Evolutionary conservation across 345 rosid genomes (phyloP).

Genomic region (Boechera divaricarpa): DNA sequence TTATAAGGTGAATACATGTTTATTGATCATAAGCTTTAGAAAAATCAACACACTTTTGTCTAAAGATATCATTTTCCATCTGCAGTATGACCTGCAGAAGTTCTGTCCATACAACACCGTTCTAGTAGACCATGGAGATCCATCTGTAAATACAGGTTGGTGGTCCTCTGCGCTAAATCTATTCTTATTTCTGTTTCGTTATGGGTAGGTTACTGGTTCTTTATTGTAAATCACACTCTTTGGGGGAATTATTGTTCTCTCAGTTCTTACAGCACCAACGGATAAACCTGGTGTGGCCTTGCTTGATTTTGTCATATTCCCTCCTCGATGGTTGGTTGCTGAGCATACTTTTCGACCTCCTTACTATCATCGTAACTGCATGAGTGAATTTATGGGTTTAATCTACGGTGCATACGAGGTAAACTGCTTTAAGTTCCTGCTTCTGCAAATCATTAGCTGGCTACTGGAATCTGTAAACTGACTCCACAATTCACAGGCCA

Average conservation of each 20-base stretch:
- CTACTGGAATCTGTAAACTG: slow-evolving; percentile 12
- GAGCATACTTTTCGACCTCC: slow-evolving; percentile 98
- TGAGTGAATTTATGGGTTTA: slow-evolving; percentile 99
- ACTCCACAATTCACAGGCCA: slow-evolving; percentile 63
- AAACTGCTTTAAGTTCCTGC: slow-evolving; percentile 4
- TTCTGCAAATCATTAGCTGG: neutral
- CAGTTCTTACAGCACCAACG: slow-evolving; percentile 98
- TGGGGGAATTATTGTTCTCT: slow-evolving; percentile 24
- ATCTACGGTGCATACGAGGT: slow-evolving; percentile 96
- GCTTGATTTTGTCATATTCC: slow-evolving; percentile 94
- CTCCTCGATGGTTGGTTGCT: slow-evolving; percentile 96
- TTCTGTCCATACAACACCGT: slow-evolving; percentile 97
- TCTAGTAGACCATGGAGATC: slow-evolving; percentile 88
- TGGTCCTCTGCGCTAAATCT: neutral
- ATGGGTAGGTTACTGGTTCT: neutral
- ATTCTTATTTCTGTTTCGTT: neutral
- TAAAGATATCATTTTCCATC: slow-evolving; percentile 21
- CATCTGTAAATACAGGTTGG: slow-evolving; percentile 89
- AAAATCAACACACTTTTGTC: neutral
- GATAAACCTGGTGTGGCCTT: slow-evolving; percentile 96
- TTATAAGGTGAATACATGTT: slow-evolving; percentile 63
- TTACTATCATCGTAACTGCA: slow-evolving; percentile 96
- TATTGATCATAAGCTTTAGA: neutral
- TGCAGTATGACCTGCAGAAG: slow-evolving; percentile 88
- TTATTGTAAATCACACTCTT: slow-evolving; percentile 19